These are phyloP conservation scores for Arthrinium puccinioides DNA, from an alignment of 2,329 filamentous ascomycete genomes.

Conservation along the genomic window DNA sequence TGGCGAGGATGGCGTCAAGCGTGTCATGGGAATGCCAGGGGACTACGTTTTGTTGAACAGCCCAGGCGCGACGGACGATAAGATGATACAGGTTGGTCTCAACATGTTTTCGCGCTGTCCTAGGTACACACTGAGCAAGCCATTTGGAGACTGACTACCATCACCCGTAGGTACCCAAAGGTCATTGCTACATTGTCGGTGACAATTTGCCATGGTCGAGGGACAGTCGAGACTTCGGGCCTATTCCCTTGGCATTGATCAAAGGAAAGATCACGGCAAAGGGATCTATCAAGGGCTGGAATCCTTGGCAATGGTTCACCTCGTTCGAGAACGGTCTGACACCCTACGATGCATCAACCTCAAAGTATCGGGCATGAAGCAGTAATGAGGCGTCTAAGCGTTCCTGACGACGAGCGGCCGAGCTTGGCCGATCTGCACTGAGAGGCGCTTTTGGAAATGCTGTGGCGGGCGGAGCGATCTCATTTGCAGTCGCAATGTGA, in stretches of 20 bases:
- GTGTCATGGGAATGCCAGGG: slow-evolving; percentile 68
- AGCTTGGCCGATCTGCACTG: too few relatives aligned
- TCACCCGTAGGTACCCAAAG: slow-evolving; percentile 67
- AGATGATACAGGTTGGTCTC: slow-evolving; percentile 57
- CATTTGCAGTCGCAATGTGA: too few relatives aligned
- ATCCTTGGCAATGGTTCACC: slow-evolving; percentile 42
- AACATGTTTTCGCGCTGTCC: slow-evolving; percentile 7
- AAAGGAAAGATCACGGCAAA: slow-evolving; percentile 72
- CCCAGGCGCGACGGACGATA: slow-evolving; percentile 39
- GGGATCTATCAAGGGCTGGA: slow-evolving; percentile 22
- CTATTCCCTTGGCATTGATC: slow-evolving; percentile 77
- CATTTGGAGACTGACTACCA: neutral
- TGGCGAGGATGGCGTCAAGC: slow-evolving; percentile 61
- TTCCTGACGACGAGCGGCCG: too few relatives aligned
- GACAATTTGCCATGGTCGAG: slow-evolving; percentile 80
- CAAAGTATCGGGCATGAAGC: too few relatives aligned
- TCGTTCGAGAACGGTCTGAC: slow-evolving; percentile 41
- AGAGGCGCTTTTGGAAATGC: too few relatives aligned
- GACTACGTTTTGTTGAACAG: slow-evolving; percentile 67
- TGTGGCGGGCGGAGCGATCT: too few relatives aligned
- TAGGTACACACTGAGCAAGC: neutral
- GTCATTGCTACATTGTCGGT: slow-evolving; percentile 86
- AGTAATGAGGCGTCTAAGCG: too few relatives aligned
- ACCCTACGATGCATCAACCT: slow-evolving; percentile 9
- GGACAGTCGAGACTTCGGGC: slow-evolving; percentile 82